Evolutionary conservation across 208 protist species (phyloP).

Genomic region (Trypanosoma melophagium): DNA sequence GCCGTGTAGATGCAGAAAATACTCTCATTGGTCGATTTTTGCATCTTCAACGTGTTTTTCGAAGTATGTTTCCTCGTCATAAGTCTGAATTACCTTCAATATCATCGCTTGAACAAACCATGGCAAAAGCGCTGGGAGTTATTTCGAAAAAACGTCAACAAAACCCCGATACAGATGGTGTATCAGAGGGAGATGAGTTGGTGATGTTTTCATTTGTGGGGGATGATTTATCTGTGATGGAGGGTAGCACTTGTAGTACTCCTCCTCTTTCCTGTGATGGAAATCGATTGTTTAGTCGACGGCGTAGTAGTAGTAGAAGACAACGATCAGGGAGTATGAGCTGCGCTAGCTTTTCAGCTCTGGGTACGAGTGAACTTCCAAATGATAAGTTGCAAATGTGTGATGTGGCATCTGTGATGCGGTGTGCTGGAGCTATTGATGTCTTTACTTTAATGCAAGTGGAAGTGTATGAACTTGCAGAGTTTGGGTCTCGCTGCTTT

Average conservation of each 20-base stretch:
- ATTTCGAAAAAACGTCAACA: background rate
- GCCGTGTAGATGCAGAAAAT: constrained; percentile 40
- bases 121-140: constrained; percentile 12
- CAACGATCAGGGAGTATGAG: too few relatives aligned
- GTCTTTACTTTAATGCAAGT: constrained; percentile 30
- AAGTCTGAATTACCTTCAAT: constrained; percentile 27
- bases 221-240: too few relatives aligned
- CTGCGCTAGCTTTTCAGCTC: too few relatives aligned
- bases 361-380: too few relatives aligned
- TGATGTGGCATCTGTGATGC: constrained; percentile 11
- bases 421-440: constrained; percentile 38
- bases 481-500: constrained; percentile 38
- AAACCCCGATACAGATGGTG: too few relatives aligned
- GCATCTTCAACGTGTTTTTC: constrained; percentile 38
- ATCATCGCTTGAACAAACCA: constrained; percentile 21
- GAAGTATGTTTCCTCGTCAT: constrained; percentile 44
- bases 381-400: too few relatives aligned
- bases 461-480: constrained; percentile 41
- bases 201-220: too few relatives aligned
- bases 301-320: too few relatives aligned
- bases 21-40: constrained; percentile 52
- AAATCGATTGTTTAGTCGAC: too few relatives aligned
- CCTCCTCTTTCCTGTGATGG: too few relatives aligned
- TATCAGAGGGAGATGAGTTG: too few relatives aligned
- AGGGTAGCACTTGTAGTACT: too few relatives aligned